Percentiles rank a stretch among this genome's conserved stretches.
Evolutionary conservation across 176 grass and related monocot species (phyloP).

Genomic region (Carex littledalei): DNA sequence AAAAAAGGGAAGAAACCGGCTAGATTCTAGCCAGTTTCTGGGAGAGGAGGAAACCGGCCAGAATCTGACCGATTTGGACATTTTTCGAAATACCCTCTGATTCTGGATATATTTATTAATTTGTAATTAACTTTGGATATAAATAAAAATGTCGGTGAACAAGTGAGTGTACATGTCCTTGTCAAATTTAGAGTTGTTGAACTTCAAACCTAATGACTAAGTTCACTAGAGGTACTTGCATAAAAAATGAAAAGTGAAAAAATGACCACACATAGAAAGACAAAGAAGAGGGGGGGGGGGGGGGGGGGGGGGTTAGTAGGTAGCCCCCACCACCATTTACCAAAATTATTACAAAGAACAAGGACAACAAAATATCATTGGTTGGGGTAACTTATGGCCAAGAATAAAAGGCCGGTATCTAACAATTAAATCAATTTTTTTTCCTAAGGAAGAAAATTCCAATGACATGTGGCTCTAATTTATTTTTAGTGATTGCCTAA

Average conservation of each 20-base stretch:
- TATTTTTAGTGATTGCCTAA: not conserved
- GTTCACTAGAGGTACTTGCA: not conserved
- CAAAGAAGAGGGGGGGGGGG: not conserved
- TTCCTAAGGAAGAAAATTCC: not conserved
- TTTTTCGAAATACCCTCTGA: too few relatives aligned
- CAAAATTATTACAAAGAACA: not conserved
- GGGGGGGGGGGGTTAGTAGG: too few relatives aligned
- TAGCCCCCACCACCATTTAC: not conserved
- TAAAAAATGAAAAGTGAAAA: not conserved
- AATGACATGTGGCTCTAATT: not conserved
- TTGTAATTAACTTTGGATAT: too few relatives aligned
- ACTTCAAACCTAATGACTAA: not conserved
- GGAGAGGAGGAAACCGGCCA: too few relatives aligned
- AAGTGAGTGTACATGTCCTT: not conserved
- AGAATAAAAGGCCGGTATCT: conserved; percentile 19
- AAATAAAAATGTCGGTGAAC: not conserved
- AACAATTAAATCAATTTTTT: conserved; percentile 1
- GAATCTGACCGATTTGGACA: too few relatives aligned
- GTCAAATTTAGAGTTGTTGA: not conserved
- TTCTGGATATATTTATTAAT: too few relatives aligned
- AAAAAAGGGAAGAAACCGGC: too few relatives aligned
- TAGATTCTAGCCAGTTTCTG: too few relatives aligned
- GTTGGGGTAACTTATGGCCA: conserved; percentile 8
- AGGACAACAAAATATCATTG: not conserved
- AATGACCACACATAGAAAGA: not conserved